Percentiles rank a stretch among this genome's conserved stretches.
Evolutionary conservation across 2,329 filamentous ascomycete species (phyloP).

Genomic region (Ambrosiella beaveri): DNA sequence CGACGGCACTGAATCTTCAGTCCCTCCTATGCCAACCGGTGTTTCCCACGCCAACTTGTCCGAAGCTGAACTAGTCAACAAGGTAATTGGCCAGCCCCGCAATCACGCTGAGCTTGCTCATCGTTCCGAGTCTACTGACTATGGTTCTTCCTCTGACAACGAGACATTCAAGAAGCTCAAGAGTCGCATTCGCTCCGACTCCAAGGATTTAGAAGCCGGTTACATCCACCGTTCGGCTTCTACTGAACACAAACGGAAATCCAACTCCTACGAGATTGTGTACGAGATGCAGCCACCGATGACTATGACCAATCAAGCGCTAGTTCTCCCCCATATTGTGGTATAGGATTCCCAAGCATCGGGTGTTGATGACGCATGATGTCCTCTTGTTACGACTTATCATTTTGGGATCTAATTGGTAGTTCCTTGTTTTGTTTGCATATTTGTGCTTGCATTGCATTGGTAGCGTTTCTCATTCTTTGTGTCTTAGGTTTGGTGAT

Average conservation of each 20-base stretch:
- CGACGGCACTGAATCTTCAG: slow-evolving; percentile 10
- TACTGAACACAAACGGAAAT: background rate
- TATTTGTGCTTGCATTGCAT: slow-evolving; percentile 3
- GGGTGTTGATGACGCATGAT: background rate
- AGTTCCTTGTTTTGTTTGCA: slow-evolving; percentile 8
- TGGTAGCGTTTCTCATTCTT: background rate
- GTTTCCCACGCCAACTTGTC: slow-evolving; percentile 16
- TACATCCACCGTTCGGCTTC: background rate
- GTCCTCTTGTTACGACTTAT: slow-evolving; percentile 13
- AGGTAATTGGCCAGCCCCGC: slow-evolving; percentile 20
- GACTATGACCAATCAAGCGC: slow-evolving; percentile 7
- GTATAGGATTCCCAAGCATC: background rate
- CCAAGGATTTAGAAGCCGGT: slow-evolving; percentile 8
- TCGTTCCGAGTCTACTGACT: slow-evolving; percentile 6
- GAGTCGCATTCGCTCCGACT: slow-evolving; percentile 6
- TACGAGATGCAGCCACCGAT: slow-evolving; percentile 12
- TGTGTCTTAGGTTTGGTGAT: background rate
- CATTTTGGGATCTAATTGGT: slow-evolving; percentile 7
- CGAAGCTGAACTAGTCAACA: slow-evolving; percentile 29
- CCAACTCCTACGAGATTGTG: background rate
- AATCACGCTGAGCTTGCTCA: slow-evolving; percentile 9
- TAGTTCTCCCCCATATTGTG: slow-evolving; percentile 11
- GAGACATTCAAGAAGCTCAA: slow-evolving; percentile 10
- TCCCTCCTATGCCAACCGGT: slow-evolving; percentile 3
- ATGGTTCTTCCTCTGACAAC: slow-evolving; percentile 10